Evolutionary conservation across 306 rosid genomes (phyloP).

Genomic region (Corylus heterophylla): DNA sequence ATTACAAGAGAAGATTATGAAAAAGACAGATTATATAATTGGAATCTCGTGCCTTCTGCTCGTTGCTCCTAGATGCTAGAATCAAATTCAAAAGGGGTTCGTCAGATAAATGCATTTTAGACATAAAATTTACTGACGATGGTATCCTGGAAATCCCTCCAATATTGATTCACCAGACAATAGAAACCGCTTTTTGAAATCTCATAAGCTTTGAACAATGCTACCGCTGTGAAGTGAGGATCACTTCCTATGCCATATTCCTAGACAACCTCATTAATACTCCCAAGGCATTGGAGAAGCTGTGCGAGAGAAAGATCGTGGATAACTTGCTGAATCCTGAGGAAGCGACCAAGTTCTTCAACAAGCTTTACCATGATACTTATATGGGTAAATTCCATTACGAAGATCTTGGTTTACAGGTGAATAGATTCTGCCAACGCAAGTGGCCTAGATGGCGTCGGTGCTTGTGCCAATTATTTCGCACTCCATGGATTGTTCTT

Average conservation of each 20-base stretch:
- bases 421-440: no score
- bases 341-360: constrained; percentile 12
- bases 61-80: constrained; percentile 6
- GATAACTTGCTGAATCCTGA: constrained; percentile 5
- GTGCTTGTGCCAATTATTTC: constrained; percentile 22
- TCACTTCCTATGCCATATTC: constrained; percentile 26
- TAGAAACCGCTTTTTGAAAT: constrained; percentile 16
- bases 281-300: neutral
- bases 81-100: neutral
- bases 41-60: no score
- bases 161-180: constrained; percentile 14
- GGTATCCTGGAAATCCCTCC: constrained; percentile 13
- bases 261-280: constrained; percentile 27
- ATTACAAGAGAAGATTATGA: neutral
- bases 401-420: neutral
- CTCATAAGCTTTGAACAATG: constrained; percentile 26
- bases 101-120: neutral
- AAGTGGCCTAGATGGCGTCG: constrained; percentile 1
- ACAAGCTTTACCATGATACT: neutral
- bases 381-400: neutral
- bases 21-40: no score
- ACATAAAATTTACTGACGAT: neutral
- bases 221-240: neutral
- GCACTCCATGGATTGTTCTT: constrained; percentile 13
- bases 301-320: neutral